Base-by-base conservation (phyloP, 1,284 basidiomycete species). In the Cutaneotrichosporon sp. region DNA sequence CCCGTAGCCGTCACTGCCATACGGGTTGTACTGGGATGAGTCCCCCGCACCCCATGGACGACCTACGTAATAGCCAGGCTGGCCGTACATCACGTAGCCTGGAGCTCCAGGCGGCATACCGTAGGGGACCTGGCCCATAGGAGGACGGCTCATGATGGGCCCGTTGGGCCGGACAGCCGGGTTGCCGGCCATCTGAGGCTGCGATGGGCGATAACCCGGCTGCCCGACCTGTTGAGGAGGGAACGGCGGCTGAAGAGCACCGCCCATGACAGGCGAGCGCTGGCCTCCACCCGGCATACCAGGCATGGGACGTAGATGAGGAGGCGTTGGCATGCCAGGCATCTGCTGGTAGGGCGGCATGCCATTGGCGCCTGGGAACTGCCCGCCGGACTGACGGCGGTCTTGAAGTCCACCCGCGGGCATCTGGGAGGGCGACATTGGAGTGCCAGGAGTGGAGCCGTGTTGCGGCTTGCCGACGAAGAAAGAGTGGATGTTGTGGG, bases 401-500 rank as follows among this genome's bases (percentile, higher is more conserved):
- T 70, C 70, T 56, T 72, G 66, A 30, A 73, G 66, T 5, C 68
- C 66, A 51, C 65, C 63, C 4, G 47, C 58, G 40, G 60, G 69
- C 59, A 62, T 59, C 64, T 70, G 65, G 56, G 63, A 60, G 46
- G 67, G 63, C 42, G 68, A 65, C 68, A 70, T 63, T 58, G 62
- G 62, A 26, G 63, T 56, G 50, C 67, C 59, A 34, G 64, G 55
- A 56, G 65, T 38, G 14, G 69, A 55, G 26, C 59, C 56, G 34
- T 63, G 61, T 49, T 72, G 72, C 11, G 76, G 74, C 68, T 73
- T 80, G 62, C 70, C 73, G 4, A 67, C 66, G 56, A 80, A 77
- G 6, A 79, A 70, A 1, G 77, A 67, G 64, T 79, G 73, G 26
- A 77, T 65, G 56, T 79, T 71, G 64, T 79, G 73, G 18, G 76